Evolutionary conservation across 1,284 basidiomycete species (phyloP), one percentile per base, ranked within the genome.

Genomic region (Kwoniella shivajii): DNA sequence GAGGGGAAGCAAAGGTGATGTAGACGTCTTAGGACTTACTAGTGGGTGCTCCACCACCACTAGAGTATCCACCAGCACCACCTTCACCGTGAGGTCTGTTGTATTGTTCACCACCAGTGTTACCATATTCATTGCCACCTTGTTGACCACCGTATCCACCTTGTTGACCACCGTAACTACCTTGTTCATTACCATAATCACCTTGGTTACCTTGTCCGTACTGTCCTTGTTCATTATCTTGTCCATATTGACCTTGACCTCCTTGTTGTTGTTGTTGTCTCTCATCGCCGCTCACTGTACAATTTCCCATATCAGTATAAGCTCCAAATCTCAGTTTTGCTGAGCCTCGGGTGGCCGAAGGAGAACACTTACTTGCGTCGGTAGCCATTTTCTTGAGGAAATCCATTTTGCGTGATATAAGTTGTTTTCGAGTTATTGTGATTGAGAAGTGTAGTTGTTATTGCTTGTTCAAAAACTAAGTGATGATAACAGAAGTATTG

Each of bases 31-130:
- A 34, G 10, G 1, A 64, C 68, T 58, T 43, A 71, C 71, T 61
- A 31, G 60, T 56, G 9, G 69, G 67, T 13, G 64, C 10, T 34
- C 65, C 66, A 11, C 63, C 61, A 16, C 42, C 54, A 13, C 60
- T 56, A 33, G 52, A 56, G 20, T 57, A 56, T 27, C 16, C 44
- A 14, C 44, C 45, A 26, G 64, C 66, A 37, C 70, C 69, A 13
- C 69, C 68, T 6, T 53, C 31, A 14, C 71, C 71, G 56, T 72
- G 69, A 57, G 69, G 71, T 22, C 61, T 52, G 58, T 75, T 75
- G 63, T 56, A 74, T 50, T 74, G 62, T 26, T 64, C 57, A 18
- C 73, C 73, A 14, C 51, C 51, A 29, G 51, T 45, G 22, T 51
- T 39, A 43, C 51, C 51, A 20, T 18, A 47, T 61, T 68, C 52